Percentiles rank a stretch among this genome's conserved stretches.
Evolutionary conservation across 345 rosid species (phyloP).

Genomic region (Cardamine chenopodiifolia): DNA sequence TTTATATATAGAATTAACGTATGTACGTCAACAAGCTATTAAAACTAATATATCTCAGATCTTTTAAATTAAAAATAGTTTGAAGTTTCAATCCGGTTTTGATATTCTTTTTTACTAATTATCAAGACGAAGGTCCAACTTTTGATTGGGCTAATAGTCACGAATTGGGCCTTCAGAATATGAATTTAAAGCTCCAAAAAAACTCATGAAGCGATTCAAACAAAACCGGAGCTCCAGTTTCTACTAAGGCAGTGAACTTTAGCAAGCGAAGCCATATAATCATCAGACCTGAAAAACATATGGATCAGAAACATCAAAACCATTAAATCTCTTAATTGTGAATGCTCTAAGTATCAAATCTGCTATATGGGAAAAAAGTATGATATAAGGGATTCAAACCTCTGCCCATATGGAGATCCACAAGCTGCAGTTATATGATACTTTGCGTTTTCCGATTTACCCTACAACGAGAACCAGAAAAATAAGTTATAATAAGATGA

Average conservation of each 20-base stretch:
- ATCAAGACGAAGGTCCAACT: background rate
- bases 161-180: background rate
- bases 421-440: slow-evolving; percentile 60
- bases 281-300: slow-evolving; percentile 69
- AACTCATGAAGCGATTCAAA: slow-evolving; percentile 14
- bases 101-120: too few species aligned
- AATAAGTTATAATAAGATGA: background rate
- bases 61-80: too few species aligned
- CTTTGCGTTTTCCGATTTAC: slow-evolving; percentile 66
- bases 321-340: background rate
- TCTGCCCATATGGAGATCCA: slow-evolving; percentile 72
- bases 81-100: too few species aligned
- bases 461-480: slow-evolving; percentile 44
- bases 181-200: background rate
- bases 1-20: too few species aligned
- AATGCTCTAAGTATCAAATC: background rate
- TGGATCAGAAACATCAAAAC: slow-evolving; percentile 11
- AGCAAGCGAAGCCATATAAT: slow-evolving; percentile 88
- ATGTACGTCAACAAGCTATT: too few species aligned
- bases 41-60: too few species aligned
- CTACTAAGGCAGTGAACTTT: slow-evolving; percentile 78
- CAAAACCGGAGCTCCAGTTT: slow-evolving; percentile 53
- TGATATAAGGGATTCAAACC: slow-evolving; percentile 44
- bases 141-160: slow-evolving; percentile 16
- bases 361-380: background rate